These are phyloP conservation scores for Metschnikowia lachancei DNA, from an alignment of 805 yeast genomes.

Conservation along the genomic window DNA sequence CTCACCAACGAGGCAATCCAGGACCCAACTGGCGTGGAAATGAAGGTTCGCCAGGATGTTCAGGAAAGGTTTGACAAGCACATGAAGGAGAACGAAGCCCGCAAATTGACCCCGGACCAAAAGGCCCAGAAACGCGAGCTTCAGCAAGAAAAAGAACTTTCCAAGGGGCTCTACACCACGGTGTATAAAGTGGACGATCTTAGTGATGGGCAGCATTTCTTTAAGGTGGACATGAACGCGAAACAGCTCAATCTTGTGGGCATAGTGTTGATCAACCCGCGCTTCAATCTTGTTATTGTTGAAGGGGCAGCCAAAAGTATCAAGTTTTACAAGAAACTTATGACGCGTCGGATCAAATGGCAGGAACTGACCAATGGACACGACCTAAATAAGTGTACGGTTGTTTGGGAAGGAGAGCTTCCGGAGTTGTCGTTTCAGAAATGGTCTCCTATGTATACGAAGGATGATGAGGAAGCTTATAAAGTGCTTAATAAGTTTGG, in stretches of 20 bases:
- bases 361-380: conserved; percentile 31
- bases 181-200: conserved; percentile 59
- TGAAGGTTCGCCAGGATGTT: conserved; percentile 65
- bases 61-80: conserved; percentile 60
- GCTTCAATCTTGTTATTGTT: conserved; percentile 58
- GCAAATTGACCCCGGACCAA: conserved; percentile 62
- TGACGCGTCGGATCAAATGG: conserved; percentile 71
- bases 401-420: conserved; percentile 74
- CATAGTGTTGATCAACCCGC: conserved; percentile 45
- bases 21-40: conserved; percentile 87
- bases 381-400: conserved; percentile 48
- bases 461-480: conserved; percentile 49
- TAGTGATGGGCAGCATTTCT: conserved; percentile 63
- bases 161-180: conserved; percentile 51
- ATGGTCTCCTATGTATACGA: conserved; percentile 65
- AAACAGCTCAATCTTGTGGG: conserved; percentile 70
- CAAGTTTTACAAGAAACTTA: conserved; percentile 58
- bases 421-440: conserved; percentile 51
- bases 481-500: conserved; percentile 49
- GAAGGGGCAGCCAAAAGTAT: conserved; percentile 71
- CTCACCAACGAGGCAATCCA: conserved; percentile 78
- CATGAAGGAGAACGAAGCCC: conserved; percentile 52
- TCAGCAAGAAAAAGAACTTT: conserved; percentile 49
- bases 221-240: conserved; percentile 77
- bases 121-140: conserved; percentile 46